Conservation (phyloP, 2,329 filamentous ascomycete genomes). For the Lojkania enalia region DNA sequence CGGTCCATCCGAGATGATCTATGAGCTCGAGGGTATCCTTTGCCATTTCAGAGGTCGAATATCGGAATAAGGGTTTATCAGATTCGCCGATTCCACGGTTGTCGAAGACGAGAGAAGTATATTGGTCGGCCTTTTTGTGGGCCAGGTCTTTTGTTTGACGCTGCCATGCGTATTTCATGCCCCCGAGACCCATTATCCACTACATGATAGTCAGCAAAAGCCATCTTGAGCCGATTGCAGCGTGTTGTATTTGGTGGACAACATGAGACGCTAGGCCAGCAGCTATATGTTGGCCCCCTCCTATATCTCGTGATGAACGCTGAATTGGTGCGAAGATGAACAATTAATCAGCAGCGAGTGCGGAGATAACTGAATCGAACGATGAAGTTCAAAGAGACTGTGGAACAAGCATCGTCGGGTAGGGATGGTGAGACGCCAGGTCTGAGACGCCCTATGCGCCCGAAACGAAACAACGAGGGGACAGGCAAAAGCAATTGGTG, state of each 20-base stretch:
- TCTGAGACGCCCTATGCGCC: slow-evolving; percentile 42
- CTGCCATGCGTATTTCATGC: slow-evolving; percentile 72
- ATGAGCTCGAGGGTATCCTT: slow-evolving; percentile 72
- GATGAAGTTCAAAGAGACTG: slow-evolving; percentile 20
- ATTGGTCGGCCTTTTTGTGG: slow-evolving; percentile 67
- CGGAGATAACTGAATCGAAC: too few relatives aligned
- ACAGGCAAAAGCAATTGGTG: slow-evolving; percentile 15
- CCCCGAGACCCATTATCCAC: slow-evolving; percentile 82
- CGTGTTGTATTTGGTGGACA: too few relatives aligned
- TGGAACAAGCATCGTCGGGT: slow-evolving; percentile 21
- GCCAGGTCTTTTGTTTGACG: slow-evolving; percentile 82
- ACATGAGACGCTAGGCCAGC: too few relatives aligned
- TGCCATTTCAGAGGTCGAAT: slow-evolving; percentile 85
- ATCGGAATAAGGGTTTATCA: slow-evolving; percentile 75
- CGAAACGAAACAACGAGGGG: slow-evolving; percentile 41
- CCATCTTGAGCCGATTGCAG: too few relatives aligned
- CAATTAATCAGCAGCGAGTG: too few relatives aligned
- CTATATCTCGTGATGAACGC: too few relatives aligned
- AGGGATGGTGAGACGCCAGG: slow-evolving; percentile 33
- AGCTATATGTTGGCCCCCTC: too few relatives aligned
- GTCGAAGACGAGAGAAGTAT: slow-evolving; percentile 76
- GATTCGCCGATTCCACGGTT: slow-evolving; percentile 84
- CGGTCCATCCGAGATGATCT: slow-evolving; percentile 70
- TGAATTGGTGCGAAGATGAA: too few relatives aligned
- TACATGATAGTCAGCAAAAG: slow-evolving; percentile 39